Conservation (phyloP, 148 eudicot genomes). For the Suaeda aralocaspica region DNA sequence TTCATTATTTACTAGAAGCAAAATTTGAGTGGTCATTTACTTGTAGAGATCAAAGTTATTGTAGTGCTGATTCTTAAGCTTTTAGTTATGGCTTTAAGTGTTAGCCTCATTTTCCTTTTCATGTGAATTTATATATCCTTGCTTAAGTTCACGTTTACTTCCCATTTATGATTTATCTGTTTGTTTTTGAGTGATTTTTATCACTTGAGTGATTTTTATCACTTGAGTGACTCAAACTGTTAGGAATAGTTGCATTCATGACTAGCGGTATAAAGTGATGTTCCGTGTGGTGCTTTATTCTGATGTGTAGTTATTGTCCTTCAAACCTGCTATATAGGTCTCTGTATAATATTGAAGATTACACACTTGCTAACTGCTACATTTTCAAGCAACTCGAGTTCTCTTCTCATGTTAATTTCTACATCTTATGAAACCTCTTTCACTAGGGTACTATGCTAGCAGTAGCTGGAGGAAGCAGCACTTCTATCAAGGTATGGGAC, state of each 20-base stretch:
- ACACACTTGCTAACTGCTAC: not conserved
- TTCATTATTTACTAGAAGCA: too few relatives aligned
- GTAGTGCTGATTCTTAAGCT: not conserved
- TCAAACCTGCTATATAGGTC: not conserved
- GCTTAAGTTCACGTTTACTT: not conserved
- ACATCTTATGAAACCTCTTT: not conserved
- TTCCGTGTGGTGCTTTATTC: not conserved
- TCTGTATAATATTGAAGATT: not conserved
- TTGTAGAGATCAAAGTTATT: not conserved
- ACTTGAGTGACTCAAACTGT: not conserved
- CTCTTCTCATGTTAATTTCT: not conserved
- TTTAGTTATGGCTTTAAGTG: not conserved
- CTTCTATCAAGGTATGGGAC: conserved; percentile 91
- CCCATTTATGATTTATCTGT: too few relatives aligned
- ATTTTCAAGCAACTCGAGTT: not conserved
- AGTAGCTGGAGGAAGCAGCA: conserved; percentile 94
- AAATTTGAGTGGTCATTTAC: not conserved
- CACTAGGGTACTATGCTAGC: conserved; percentile 84
- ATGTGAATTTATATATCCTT: not conserved
- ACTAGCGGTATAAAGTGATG: not conserved
- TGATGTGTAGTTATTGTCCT: not conserved
- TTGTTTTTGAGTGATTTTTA: too few relatives aligned
- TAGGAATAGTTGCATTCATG: not conserved
- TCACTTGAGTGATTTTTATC: not conserved
- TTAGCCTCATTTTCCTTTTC: not conserved